Base-by-base conservation (phyloP, 768 basidiomycete species). In the Paxillus ammoniavirescens region DNA sequence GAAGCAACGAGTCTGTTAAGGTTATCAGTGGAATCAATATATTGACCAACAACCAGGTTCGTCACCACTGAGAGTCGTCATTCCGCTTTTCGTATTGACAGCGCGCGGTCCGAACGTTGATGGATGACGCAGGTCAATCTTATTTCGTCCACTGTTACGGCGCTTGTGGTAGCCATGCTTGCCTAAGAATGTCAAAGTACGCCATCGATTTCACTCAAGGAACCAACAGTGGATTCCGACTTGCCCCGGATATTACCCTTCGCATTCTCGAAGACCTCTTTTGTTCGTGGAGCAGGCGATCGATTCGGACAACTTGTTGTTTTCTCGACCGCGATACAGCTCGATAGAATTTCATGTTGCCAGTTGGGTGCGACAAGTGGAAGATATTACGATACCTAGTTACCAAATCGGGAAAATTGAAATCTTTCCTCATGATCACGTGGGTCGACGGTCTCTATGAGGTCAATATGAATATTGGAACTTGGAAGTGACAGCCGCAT, bases 31-130 rank as follows among this genome's bases (percentile, higher is more conserved):
- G 94, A 1, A 56, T 78, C 54, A 75, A 90, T 54, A 44, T 93
- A 14, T 74, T 96, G 53, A 83, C 82, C n/a, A 96, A 96, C 62
- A 93, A 90, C 59, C 89, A 92, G 73, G 91, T 87, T 64, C 61
- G 73, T 58, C 26, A 8, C 21, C 38, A 33, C 10, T 47, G 42
- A 26, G 37, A 43, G n/a, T 40, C 8, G 23, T 45, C 9, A 31
- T 31, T n/a, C 36, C 1, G 9, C 1, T 18, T 31, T 40, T 23
- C 10, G 17, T 31, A 1, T 41, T 65, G 53, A 64, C 35, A 3
- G 9, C 36, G 0, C 12, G 21, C 15, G 30, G 17, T 41, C 13
- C 21, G 42, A 26, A 12, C 10, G 14, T 23, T 42, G 42, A 17
- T 28, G 10, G 5, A 12, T 45, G 4, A 45, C 15, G 8, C 42